Evolutionary conservation across 2,329 filamentous ascomycete genomes (phyloP).

Genomic region (Neofusicoccum sp.): DNA sequence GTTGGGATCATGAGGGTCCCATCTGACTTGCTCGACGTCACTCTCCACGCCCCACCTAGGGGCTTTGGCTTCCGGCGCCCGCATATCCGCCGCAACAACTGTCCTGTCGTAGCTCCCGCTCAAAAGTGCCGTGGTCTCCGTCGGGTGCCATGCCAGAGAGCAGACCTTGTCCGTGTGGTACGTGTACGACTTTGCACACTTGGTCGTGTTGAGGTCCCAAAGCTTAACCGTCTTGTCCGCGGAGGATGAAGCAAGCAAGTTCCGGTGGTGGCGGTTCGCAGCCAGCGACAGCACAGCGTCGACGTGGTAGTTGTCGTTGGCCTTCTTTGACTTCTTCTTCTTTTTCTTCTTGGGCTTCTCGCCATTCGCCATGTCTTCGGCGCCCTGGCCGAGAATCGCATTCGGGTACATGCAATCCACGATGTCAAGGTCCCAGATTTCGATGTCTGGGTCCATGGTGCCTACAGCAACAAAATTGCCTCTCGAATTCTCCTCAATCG

Average conservation of each 20-base stretch:
- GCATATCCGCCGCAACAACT: conserved; percentile 93
- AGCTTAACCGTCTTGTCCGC: conserved; percentile 97
- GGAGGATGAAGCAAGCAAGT: conserved; percentile 89
- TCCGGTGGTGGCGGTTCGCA: conserved; percentile 89
- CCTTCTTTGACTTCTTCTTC: conserved; percentile 84
- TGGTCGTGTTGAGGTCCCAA: conserved; percentile 91
- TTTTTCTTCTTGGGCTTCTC: conserved; percentile 77
- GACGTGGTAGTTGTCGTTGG: conserved; percentile 89
- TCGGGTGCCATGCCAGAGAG: conserved; percentile 88
- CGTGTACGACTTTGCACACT: conserved; percentile 91
- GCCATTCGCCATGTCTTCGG: conserved; percentile 49
- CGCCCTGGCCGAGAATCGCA: conserved; percentile 78
- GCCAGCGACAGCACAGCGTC: conserved; percentile 89
- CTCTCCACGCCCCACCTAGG: conserved; percentile 92
- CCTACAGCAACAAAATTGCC: conserved; percentile 95
- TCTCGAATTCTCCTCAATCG: conserved; percentile 59
- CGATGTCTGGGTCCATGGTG: conserved; percentile 97
- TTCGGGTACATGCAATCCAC: conserved; percentile 98
- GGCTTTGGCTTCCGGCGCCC: conserved; percentile 77
- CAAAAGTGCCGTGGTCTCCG: conserved; percentile 81
- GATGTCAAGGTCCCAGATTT: conserved; percentile 95
- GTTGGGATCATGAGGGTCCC: conserved; percentile 91
- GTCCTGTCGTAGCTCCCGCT: conserved; percentile 95
- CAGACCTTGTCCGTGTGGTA: conserved; percentile 98
- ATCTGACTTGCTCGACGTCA: conserved; percentile 88